Percentiles rank a stretch among this genome's conserved stretches.
Conservation (phyloP, 345 rosid species). For the Camelina neglecta region DNA sequence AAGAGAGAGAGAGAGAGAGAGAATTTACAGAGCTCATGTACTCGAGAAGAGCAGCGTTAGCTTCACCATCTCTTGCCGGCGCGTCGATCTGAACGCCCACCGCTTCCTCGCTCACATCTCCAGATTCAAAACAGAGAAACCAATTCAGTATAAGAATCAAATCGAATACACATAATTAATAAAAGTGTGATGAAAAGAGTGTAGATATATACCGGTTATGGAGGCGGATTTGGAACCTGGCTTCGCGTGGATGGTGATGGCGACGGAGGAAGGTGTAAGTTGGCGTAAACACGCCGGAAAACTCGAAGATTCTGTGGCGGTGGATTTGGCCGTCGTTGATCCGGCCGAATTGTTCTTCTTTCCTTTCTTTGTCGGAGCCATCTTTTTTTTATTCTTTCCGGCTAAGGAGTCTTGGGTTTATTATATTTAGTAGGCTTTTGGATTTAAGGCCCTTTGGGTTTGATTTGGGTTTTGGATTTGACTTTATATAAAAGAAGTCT, state of each 20-base stretch:
- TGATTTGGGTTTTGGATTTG: background rate
- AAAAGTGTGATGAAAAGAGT: background rate
- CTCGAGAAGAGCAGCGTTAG: constrained; percentile 88
- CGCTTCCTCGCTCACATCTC: constrained; percentile 82
- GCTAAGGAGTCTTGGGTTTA: constrained; percentile 17
- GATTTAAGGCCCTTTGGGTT: background rate
- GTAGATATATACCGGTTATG: constrained; percentile 66
- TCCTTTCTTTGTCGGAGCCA: constrained; percentile 77
- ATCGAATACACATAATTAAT: background rate
- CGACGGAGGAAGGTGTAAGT: constrained; percentile 76
- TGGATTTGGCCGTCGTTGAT: constrained; percentile 50
- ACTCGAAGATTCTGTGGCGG: constrained; percentile 18
- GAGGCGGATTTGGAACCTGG: constrained; percentile 91
- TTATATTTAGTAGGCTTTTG: background rate
- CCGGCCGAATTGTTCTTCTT: constrained; percentile 54
- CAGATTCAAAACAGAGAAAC: constrained; percentile 4
- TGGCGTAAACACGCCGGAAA: constrained; percentile 71
- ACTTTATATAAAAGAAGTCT: background rate
- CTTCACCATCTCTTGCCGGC: constrained; percentile 94
- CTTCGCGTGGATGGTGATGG: constrained; percentile 94
- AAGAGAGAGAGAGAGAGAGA: background rate
- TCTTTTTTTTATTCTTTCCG: constrained; percentile 10
- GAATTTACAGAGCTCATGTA: constrained; percentile 79
- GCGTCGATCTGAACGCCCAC: constrained; percentile 91
- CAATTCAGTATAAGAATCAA: constrained; percentile 7